Evolutionary conservation across 805 yeast genomes (phyloP), one percentile per base, ranked within the genome.

Genomic region (Brettanomyces custersianus): DNA sequence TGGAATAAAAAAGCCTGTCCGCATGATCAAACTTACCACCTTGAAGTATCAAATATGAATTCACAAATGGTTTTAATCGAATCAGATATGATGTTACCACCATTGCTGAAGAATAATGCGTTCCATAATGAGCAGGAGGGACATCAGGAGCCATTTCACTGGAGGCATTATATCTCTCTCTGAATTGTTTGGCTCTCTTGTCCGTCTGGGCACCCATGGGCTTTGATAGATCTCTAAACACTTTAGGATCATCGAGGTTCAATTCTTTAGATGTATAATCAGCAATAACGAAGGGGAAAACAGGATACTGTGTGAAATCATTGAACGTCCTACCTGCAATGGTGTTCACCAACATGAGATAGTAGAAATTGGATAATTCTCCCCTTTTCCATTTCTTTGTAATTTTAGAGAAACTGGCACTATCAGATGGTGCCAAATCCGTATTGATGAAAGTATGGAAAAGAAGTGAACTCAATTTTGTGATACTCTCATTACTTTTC

Each of bases 91-190:
- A 80, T 0, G 94, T 70, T 2, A 85, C 95, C 50, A 86, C 85
- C 96, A 86, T 87, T 0, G 95, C 94, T 0, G 94, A 83, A 0
- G 95, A 85, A 52, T 86, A 86, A 54, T 86, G 96, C 0, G 96
- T 87, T 2, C 96, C 96, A 49, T 86, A 86, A 53, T 86, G 95
- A 55, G 86, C 86, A 0, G 95, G 83, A 0, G 87, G 86, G 0
- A 48, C 40, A 25, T 52, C 57, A 0, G 85, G 64, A 4, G 60
- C 49, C 38, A 86, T 60, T 36, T 81, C 75, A 17, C 62, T 68
- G 18, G 84, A 58, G 0, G 94, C 87, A 16, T 79, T 79, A 47
- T 67, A 87, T 36, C 95, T 58, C 38, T 84, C 92, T 33, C 63
- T 59, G 47, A 85, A 86, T 47, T 74, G 75, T 1, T 50, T 44